Evolutionary conservation across 345 rosid genomes (phyloP).

Genomic region (Brassica rapa): DNA sequence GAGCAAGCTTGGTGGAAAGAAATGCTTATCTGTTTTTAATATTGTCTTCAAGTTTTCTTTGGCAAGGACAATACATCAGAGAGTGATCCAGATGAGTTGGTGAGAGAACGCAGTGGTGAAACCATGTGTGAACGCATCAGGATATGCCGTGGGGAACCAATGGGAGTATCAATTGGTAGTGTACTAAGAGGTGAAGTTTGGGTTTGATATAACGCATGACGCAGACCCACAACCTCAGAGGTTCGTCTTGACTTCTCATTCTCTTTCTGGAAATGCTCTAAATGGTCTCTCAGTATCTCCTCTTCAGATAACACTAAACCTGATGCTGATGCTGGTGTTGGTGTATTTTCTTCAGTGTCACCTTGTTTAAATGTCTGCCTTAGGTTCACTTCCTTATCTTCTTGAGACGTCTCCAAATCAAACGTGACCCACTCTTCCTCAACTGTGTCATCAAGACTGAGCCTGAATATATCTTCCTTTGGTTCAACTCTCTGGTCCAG

Average conservation of each 20-base stretch:
- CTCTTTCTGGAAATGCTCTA: constrained; percentile 7
- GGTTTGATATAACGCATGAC: constrained; percentile 35
- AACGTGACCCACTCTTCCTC: constrained; percentile 19
- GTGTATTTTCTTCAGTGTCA: constrained; percentile 16
- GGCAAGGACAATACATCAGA: constrained; percentile 36
- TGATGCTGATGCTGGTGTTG: background rate
- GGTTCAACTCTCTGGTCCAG: background rate
- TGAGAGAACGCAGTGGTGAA: constrained; percentile 39
- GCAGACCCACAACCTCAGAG: constrained; percentile 36
- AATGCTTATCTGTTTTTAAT: background rate
- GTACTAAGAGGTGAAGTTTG: constrained; percentile 36
- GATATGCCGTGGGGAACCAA: constrained; percentile 36
- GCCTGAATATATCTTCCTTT: constrained; percentile 24
- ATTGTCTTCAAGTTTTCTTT: constrained; percentile 18
- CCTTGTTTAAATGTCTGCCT: constrained; percentile 28
- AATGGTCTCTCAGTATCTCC: background rate
- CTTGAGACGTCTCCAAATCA: constrained; percentile 26
- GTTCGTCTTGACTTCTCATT: constrained; percentile 24
- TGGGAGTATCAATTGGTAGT: constrained; percentile 35
- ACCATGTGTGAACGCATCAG: constrained; percentile 36
- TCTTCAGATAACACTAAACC: constrained; percentile 1
- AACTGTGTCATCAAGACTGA: constrained; percentile 25
- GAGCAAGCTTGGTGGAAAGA: background rate
- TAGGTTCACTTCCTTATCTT: constrained; percentile 36
- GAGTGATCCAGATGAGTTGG: constrained; percentile 33